Percentiles rank a stretch among this genome's conserved stretches.
phyloP scores from a whole-genome alignment of 225 moss, liverwort and hornwort species.

The Physcomitrellopsis africana region DNA sequence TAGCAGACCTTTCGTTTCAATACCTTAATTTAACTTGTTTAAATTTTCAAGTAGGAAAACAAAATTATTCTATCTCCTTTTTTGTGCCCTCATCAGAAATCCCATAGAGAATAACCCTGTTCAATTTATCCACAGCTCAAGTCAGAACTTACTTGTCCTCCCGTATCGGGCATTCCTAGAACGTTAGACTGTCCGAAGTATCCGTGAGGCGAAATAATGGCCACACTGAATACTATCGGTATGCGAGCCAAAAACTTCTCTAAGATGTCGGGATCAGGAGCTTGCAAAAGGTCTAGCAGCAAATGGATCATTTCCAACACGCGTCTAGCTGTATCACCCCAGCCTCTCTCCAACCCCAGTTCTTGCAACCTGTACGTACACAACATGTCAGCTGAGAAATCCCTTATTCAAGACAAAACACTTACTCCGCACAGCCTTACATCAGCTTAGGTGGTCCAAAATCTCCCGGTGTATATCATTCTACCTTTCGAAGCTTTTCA shows the following conservation, averaged over 20 bases:
- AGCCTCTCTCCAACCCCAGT: slow-evolving; percentile 88
- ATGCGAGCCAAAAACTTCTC: slow-evolving; percentile 78
- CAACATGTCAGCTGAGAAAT: slow-evolving; percentile 22
- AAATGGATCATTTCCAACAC: slow-evolving; percentile 69
- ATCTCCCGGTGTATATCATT: not conserved
- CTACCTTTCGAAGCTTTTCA: slow-evolving; percentile 6
- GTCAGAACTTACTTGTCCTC: slow-evolving; percentile 76
- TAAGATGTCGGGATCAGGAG: slow-evolving; percentile 76
- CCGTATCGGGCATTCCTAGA: slow-evolving; percentile 91
- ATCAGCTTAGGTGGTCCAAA: not conserved
- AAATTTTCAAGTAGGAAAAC: not conserved
- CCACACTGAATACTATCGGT: slow-evolving; percentile 87
- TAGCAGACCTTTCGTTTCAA: not conserved
- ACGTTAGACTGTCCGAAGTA: slow-evolving; percentile 91
- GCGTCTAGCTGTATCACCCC: slow-evolving; percentile 83
- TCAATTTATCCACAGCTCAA: not conserved
- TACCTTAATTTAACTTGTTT: not conserved
- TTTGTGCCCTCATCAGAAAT: slow-evolving; percentile 5
- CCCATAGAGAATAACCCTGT: not conserved
- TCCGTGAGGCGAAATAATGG: slow-evolving; percentile 90
- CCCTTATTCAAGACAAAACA: not conserved
- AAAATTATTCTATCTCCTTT: not conserved
- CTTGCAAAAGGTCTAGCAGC: slow-evolving; percentile 88
- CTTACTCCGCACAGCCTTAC: not conserved
- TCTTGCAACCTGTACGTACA: slow-evolving; percentile 59